phyloP scores from a whole-genome alignment of 768 basidiomycete species.

The Hygrophoropsis aurantiaca region DNA sequence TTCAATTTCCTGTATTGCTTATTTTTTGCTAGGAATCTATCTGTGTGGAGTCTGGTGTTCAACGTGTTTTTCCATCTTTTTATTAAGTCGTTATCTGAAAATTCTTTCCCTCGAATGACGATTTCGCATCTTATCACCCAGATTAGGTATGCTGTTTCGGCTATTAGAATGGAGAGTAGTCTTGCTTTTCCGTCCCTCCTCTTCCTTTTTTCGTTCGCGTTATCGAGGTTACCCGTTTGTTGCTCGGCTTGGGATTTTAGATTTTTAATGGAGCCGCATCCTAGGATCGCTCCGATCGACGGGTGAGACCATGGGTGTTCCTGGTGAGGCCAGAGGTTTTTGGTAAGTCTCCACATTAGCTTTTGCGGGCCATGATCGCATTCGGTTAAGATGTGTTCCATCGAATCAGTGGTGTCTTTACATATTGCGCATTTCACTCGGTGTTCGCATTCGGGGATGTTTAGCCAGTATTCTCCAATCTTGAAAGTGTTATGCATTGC shows the following conservation, averaged over 20 bases:
- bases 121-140: slow-evolving; percentile 27
- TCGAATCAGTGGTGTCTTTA: slow-evolving; percentile 13
- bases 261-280: slow-evolving; percentile 1
- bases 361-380: slow-evolving; percentile 20
- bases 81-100: background rate
- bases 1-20: no score
- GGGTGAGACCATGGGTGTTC: slow-evolving; percentile 9
- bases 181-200: slow-evolving; percentile 5
- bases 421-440: slow-evolving; percentile 15
- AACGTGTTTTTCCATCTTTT: no score
- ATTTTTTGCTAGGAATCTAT: no score
- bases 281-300: slow-evolving; percentile 16
- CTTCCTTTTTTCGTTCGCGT: background rate
- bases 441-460: slow-evolving; percentile 10
- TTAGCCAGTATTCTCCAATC: slow-evolving; percentile 25
- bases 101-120: slow-evolving; percentile 11
- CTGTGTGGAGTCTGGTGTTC: no score
- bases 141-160: slow-evolving; percentile 28
- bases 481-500: slow-evolving; percentile 21
- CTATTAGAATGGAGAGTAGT: slow-evolving; percentile 23
- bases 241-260: no score
- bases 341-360: slow-evolving; percentile 19
- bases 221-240: no score
- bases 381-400: slow-evolving; percentile 31
- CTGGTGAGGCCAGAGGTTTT: slow-evolving; percentile 16